phyloP scores from a whole-genome alignment of 768 basidiomycete genomes.

The Boletus pseudopeckii region DNA sequence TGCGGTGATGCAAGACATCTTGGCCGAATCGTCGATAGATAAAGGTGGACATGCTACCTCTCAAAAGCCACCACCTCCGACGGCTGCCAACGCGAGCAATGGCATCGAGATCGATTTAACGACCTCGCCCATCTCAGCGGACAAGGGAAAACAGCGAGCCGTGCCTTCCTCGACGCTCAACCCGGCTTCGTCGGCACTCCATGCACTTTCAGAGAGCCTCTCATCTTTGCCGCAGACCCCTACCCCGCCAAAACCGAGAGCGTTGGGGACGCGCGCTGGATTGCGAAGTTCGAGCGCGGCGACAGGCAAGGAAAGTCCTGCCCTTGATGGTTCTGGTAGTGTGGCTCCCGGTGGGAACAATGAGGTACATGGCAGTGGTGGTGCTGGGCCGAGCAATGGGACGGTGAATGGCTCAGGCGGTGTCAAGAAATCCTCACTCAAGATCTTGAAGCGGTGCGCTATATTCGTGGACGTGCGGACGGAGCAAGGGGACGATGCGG shows the following conservation, averaged over 20 bases:
- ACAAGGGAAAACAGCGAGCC: slow-evolving; percentile 24
- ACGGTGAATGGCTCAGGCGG: slow-evolving; percentile 23
- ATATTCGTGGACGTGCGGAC: slow-evolving; percentile 83
- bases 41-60: not conserved
- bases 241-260: slow-evolving; percentile 29
- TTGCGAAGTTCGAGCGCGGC: slow-evolving; percentile 39
- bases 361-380: slow-evolving; percentile 19
- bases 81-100: slow-evolving; percentile 2
- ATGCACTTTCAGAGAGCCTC: slow-evolving; percentile 61
- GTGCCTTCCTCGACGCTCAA: slow-evolving; percentile 20
- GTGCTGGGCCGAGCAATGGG: slow-evolving; percentile 12
- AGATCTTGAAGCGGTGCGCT: slow-evolving; percentile 66
- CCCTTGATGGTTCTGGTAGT: slow-evolving; percentile 34
- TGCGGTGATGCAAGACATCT: slow-evolving; percentile 1
- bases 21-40: slow-evolving; percentile 7
- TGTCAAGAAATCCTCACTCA: slow-evolving; percentile 36
- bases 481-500: slow-evolving; percentile 75
- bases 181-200: slow-evolving; percentile 42
- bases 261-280: slow-evolving; percentile 49
- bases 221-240: slow-evolving; percentile 45
- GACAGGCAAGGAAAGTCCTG: slow-evolving; percentile 22
- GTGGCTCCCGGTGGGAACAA: slow-evolving; percentile 22
- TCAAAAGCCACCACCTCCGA: slow-evolving; percentile 14
- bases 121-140: slow-evolving; percentile 12
- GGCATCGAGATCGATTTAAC: slow-evolving; percentile 12